Percentiles rank a stretch among this genome's conserved stretches.
Conservation (phyloP, 345 rosid species). For the Combretum micranthum region DNA sequence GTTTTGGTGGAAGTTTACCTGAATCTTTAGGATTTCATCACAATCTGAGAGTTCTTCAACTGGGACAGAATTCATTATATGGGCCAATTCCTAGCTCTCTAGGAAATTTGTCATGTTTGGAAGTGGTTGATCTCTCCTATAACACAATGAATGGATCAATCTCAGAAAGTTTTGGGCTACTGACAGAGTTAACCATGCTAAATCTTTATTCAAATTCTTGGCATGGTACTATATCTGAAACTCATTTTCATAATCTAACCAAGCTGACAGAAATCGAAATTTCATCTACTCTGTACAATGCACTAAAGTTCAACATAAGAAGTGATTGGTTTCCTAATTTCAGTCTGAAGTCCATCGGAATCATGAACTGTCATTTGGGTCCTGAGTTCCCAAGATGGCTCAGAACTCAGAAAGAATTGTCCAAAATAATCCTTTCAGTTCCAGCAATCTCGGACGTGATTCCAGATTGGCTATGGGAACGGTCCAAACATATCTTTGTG, state of each 20-base stretch:
- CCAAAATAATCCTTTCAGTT: slow-evolving; percentile 2
- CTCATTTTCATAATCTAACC: slow-evolving; percentile 12
- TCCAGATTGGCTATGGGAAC: slow-evolving; percentile 19
- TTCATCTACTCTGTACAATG: background rate
- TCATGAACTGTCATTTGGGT: slow-evolving; percentile 10
- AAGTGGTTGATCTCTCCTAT: slow-evolving; percentile 3
- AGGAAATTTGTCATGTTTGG: slow-evolving; percentile 14
- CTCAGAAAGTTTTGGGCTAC: slow-evolving; percentile 18
- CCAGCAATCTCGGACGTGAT: slow-evolving; percentile 9
- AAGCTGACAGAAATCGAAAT: background rate
- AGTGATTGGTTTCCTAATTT: slow-evolving; percentile 21
- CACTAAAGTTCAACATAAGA: slow-evolving; percentile 3
- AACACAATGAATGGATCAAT: slow-evolving; percentile 23
- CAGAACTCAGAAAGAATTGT: slow-evolving; percentile 6
- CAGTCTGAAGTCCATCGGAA: background rate
- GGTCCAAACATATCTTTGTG: background rate
- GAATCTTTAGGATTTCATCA: slow-evolving; percentile 8
- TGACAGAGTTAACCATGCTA: slow-evolving; percentile 8
- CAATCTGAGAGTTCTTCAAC: slow-evolving; percentile 6
- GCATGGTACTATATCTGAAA: slow-evolving; percentile 16
- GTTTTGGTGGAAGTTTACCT: slow-evolving; percentile 8
- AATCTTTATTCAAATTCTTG: slow-evolving; percentile 14
- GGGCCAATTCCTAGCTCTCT: slow-evolving; percentile 21
- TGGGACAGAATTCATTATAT: background rate
- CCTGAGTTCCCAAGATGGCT: slow-evolving; percentile 24